Evolutionary conservation across 371 early-diverging fungal genomes (phyloP).

Genomic region (Entomophthora muscae): DNA sequence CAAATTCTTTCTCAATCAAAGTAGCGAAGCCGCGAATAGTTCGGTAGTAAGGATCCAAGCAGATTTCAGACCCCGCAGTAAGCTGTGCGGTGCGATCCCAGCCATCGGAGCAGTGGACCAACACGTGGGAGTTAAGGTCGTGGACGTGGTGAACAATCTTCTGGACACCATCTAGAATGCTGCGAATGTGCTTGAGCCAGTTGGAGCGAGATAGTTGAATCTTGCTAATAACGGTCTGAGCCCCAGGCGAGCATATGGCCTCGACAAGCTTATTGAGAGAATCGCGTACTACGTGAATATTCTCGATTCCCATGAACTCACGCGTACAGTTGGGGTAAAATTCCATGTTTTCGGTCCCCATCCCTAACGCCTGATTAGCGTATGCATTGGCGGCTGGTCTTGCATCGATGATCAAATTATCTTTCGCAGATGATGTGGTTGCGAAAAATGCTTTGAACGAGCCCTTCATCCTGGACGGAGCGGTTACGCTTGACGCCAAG

Average conservation of each 20-base stretch:
- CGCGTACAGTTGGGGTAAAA: conserved; percentile 77
- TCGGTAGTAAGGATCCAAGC: conserved; percentile 88
- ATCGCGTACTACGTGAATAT: conserved; percentile 94
- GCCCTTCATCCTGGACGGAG: conserved; percentile 91
- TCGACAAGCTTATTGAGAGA: conserved; percentile 66
- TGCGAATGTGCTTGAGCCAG: conserved; percentile 76
- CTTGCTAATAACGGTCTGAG: conserved; percentile 26
- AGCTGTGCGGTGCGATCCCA: conserved; percentile 97
- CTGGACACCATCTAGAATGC: conserved; percentile 59
- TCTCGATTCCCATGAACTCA: conserved; percentile 80
- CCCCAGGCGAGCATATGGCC: conserved; percentile 31
- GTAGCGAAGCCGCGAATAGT: conserved; percentile 79
- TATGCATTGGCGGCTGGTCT: conserved; percentile 87
- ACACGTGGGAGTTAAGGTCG: conserved; percentile 55
- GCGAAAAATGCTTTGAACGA: conserved; percentile 79
- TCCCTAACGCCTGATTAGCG: conserved; percentile 83
- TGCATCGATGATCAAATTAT: conserved; percentile 84
- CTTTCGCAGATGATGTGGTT: conserved; percentile 23
- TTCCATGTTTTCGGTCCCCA: conserved; percentile 86
- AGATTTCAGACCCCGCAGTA: conserved; percentile 69
- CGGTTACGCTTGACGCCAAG: conserved; percentile 85
- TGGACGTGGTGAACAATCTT: conserved; percentile 71
- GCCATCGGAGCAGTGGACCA: conserved; percentile 97
- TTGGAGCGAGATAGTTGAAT: conserved; percentile 39
- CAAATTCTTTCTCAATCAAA: conserved; percentile 91